phyloP scores from a whole-genome alignment of 768 basidiomycete genomes.

The Phylloporus scabripes region DNA sequence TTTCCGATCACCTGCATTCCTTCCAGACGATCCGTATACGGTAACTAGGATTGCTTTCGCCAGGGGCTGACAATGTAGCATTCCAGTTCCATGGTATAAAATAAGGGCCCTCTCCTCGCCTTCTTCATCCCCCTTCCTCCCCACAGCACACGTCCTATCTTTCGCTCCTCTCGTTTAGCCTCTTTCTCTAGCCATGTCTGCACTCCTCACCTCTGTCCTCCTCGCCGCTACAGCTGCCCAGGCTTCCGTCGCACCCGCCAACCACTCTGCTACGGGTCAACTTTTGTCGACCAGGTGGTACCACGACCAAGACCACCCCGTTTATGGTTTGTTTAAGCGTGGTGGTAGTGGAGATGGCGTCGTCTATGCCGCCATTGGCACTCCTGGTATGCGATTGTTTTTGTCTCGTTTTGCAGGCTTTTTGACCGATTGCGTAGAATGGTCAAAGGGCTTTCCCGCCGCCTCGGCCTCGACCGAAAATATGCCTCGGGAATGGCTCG shows the following conservation, averaged over 20 bases:
- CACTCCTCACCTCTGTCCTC: slow-evolving; percentile 19
- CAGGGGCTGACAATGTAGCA: slow-evolving; percentile 26
- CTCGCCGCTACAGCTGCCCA: slow-evolving; percentile 20
- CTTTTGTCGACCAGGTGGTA: slow-evolving; percentile 46
- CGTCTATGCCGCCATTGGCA: slow-evolving; percentile 52
- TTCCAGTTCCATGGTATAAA: slow-evolving; percentile 23
- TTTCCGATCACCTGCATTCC: neutral
- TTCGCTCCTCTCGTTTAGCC: slow-evolving; percentile 39
- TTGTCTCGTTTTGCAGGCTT: neutral
- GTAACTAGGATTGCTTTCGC: slow-evolving; percentile 17
- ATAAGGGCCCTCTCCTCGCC: slow-evolving; percentile 5
- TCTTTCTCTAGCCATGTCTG: slow-evolving; percentile 22
- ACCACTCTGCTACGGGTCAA: slow-evolving; percentile 10
- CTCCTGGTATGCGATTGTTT: slow-evolving; percentile 40
- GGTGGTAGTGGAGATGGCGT: slow-evolving; percentile 38
- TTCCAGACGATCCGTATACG: slow-evolving; percentile 2
- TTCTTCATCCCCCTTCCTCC: slow-evolving; percentile 7
- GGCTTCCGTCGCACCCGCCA: slow-evolving; percentile 17
- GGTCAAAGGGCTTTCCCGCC: slow-evolving; percentile 57
- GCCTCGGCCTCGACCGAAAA: slow-evolving; percentile 41
- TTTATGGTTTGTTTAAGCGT: slow-evolving; percentile 59
- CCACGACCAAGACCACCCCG: slow-evolving; percentile 56
- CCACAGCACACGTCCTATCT: slow-evolving; percentile 16
- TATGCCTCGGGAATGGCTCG: slow-evolving; percentile 66
- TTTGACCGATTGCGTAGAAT: slow-evolving; percentile 37